Percentiles rank a stretch among this genome's conserved stretches.
Conservation (phyloP, 1,139 yeast genomes). For the Blastobotrys serpentis region DNA sequence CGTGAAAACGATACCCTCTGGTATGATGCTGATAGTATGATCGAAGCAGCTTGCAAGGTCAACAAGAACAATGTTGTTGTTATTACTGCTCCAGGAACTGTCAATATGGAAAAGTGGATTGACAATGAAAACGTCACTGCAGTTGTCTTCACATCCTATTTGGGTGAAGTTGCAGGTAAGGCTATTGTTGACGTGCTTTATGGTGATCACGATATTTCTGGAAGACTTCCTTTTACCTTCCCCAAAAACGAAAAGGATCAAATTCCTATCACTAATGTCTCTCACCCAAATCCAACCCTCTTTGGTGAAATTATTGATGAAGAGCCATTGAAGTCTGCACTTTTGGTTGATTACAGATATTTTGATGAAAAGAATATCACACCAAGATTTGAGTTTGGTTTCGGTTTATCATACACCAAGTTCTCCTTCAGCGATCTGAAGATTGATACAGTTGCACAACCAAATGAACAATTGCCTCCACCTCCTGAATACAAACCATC, state of each 20-base stretch:
- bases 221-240: slow-evolving; percentile 61
- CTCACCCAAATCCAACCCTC: slow-evolving; percentile 44
- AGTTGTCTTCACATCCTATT: slow-evolving; percentile 54
- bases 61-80: slow-evolving; percentile 58
- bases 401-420: slow-evolving; percentile 56
- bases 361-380: slow-evolving; percentile 56
- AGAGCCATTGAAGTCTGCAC: background rate
- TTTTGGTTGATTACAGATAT: slow-evolving; percentile 49
- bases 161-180: slow-evolving; percentile 55
- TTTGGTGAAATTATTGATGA: slow-evolving; percentile 16
- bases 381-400: slow-evolving; percentile 63
- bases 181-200: slow-evolving; percentile 52
- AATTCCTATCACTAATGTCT: slow-evolving; percentile 48
- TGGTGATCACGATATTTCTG: slow-evolving; percentile 62
- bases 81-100: slow-evolving; percentile 58
- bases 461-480: slow-evolving; percentile 1
- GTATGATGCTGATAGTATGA: slow-evolving; percentile 60
- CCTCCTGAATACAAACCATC: background rate
- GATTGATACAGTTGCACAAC: slow-evolving; percentile 29
- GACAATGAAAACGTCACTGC: slow-evolving; percentile 58
- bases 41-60: slow-evolving; percentile 47
- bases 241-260: slow-evolving; percentile 56
- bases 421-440: slow-evolving; percentile 41
- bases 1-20: slow-evolving; percentile 54
- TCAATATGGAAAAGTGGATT: slow-evolving; percentile 58